These are phyloP conservation scores for Aspergillus intermedius DNA, from an alignment of 2,329 filamentous ascomycete genomes.

Conservation along the genomic window DNA sequence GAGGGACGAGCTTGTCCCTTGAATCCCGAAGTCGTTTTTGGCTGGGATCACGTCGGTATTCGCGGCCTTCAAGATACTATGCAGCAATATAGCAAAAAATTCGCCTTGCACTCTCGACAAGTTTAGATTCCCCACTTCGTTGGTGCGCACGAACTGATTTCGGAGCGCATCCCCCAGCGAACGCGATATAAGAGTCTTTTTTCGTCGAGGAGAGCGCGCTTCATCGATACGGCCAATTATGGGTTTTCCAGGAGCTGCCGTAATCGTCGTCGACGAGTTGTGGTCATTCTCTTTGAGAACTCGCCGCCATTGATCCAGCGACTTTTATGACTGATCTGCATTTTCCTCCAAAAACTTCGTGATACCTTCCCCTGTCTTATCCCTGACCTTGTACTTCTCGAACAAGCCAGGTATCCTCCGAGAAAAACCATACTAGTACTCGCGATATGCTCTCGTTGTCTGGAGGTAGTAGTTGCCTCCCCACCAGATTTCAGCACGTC, in stretches of 20 bases:
- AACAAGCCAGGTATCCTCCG: background rate
- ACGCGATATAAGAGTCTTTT: background rate
- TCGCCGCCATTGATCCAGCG: background rate
- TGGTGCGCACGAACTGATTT: background rate
- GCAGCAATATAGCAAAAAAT: background rate
- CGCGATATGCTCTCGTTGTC: background rate
- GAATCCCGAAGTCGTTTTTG: background rate
- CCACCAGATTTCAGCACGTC: background rate
- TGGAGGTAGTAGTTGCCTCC: background rate
- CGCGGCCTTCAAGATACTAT: background rate
- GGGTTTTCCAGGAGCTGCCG: background rate
- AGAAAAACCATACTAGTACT: background rate
- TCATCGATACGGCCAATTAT: background rate
- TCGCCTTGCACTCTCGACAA: background rate
- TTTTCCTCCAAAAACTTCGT: background rate
- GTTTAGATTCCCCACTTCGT: background rate
- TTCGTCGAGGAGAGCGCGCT: background rate
- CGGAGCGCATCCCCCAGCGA: background rate
- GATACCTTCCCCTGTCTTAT: too few species aligned
- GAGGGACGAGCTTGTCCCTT: background rate
- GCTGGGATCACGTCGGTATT: background rate
- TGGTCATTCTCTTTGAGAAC: background rate
- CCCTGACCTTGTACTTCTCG: background rate
- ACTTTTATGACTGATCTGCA: background rate
- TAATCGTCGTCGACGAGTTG: background rate